These are phyloP conservation scores for Piromyces sp. DNA, from an alignment of 192 early-diverging fungal species.

Conservation along the genomic window DNA sequence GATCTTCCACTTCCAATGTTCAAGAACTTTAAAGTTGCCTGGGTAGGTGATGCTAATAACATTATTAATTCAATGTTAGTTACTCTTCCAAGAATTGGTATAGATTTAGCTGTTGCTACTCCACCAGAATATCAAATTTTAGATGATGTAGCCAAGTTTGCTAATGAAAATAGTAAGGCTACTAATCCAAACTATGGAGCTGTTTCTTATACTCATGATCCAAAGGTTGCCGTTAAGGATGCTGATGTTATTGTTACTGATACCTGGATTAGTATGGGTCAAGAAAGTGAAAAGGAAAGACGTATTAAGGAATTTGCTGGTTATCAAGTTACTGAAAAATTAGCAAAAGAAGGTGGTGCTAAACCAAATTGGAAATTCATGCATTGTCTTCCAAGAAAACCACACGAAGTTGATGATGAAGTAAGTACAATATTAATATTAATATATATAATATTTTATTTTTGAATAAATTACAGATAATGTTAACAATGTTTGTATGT, in stretches of 20 bases:
- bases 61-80: slow-evolving; percentile 79
- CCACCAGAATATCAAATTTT: slow-evolving; percentile 67
- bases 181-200: slow-evolving; percentile 19
- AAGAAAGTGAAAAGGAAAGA: slow-evolving; percentile 76
- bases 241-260: slow-evolving; percentile 91
- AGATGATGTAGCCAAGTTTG: slow-evolving; percentile 46
- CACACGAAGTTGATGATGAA: slow-evolving; percentile 92
- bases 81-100: slow-evolving; percentile 73
- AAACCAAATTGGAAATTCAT: slow-evolving; percentile 87
- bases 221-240: slow-evolving; percentile 54
- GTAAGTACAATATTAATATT: slow-evolving; percentile 8
- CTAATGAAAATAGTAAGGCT: slow-evolving; percentile 35
- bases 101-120: slow-evolving; percentile 64
- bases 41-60: slow-evolving; percentile 99
- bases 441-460: too few species aligned
- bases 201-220: slow-evolving; percentile 40
- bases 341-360: slow-evolving; percentile 60
- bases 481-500: too few species aligned
- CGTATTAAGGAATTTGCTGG: slow-evolving; percentile 66
- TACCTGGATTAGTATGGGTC: slow-evolving; percentile 98
- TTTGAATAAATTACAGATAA: too few species aligned
- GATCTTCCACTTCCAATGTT: slow-evolving; percentile 25
- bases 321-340: slow-evolving; percentile 67
- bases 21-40: slow-evolving; percentile 66
- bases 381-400: slow-evolving; percentile 94